Evolutionary conservation across 1,139 yeast species (phyloP), one percentile per base, ranked within the genome.

Genomic region (Magnusiomyces clavatus): DNA sequence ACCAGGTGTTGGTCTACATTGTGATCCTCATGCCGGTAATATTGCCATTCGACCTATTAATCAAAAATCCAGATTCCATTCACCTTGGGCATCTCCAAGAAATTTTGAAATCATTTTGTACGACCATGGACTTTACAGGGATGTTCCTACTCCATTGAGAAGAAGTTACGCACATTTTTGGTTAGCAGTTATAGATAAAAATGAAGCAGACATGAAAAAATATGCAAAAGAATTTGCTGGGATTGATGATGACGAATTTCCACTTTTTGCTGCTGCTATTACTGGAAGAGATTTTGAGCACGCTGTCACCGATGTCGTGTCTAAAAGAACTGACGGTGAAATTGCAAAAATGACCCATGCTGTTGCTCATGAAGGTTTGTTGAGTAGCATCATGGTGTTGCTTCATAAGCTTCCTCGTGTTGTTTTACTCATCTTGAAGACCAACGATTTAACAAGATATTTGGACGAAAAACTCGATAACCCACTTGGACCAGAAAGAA

Each of bases 11-110:
- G 89, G 90, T 0, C 78, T 92, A 49, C 99, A 92, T 66, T 92
- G 98, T 70, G 99, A 92, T 66, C 98, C 98, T 1, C 99, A 92
- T 67, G 96, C 96, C 13, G 99, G 99, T 0, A 94, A 92, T 62
- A 73, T 92, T 56, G 96, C 97, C 0, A 87, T 92, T 19, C 72
- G 89, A 52, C 66, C 73, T 2, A 50, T 66, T 14, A 16, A 34
- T 2, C 54, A 54, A 31, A 51, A 56, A 17, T 38, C 52, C 3
- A 57, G 55, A 36, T 58, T 55, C 3, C 58, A 35, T 14, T 61
- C 13, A 54, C 48, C 52, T 6, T 47, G 73, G 36, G 57, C 58
- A 49, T 79, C 81, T 1, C 40, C 39, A 5, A 19, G 47, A n/a
- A 90, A 92, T 65, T 94, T 92, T 65, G 98, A 94, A 67, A 86